Percentiles rank a stretch among this genome's conserved stretches.
Evolutionary conservation across 2,329 filamentous ascomycete species (phyloP).

Genomic region (Nigrospora osmanthi): DNA sequence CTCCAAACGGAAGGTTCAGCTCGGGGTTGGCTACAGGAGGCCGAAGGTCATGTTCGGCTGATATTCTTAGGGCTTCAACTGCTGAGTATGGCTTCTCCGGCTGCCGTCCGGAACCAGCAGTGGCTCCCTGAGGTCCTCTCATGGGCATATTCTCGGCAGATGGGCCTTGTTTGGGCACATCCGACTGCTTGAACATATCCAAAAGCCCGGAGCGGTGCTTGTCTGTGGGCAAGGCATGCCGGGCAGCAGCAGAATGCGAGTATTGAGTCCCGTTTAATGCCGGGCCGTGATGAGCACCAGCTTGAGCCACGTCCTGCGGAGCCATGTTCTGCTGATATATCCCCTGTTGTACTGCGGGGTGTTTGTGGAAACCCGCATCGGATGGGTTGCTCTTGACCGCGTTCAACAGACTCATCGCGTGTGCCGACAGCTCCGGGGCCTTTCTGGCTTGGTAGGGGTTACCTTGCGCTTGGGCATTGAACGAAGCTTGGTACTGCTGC

Average conservation of each 20-base stretch:
- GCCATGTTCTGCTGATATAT: neutral
- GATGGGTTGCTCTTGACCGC: slow-evolving; percentile 28
- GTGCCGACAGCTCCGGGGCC: slow-evolving; percentile 13
- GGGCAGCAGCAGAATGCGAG: slow-evolving; percentile 4
- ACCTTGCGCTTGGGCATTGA: slow-evolving; percentile 5
- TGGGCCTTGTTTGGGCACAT: slow-evolving; percentile 11
- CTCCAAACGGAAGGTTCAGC: slow-evolving; percentile 28
- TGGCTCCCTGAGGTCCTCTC: neutral
- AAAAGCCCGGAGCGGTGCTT: slow-evolving; percentile 41
- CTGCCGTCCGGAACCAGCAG: neutral
- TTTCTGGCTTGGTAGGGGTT: slow-evolving; percentile 4
- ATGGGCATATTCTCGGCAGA: slow-evolving; percentile 2
- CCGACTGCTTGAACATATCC: slow-evolving; percentile 43
- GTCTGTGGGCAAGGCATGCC: slow-evolving; percentile 17
- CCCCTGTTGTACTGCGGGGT: neutral
- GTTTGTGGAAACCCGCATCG: slow-evolving; percentile 5
- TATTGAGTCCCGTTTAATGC: neutral
- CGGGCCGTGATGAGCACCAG: neutral
- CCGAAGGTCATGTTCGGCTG: slow-evolving; percentile 19
- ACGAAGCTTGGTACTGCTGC: slow-evolving; percentile 9
- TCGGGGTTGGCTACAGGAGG: slow-evolving; percentile 26
- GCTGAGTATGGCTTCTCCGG: slow-evolving; percentile 9
- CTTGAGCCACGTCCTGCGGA: neutral
- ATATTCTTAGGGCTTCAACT: slow-evolving; percentile 16
- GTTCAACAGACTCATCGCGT: slow-evolving; percentile 26